Base-by-base conservation (phyloP, 305 asterid genomes). In the Fraxinus baroniana region DNA sequence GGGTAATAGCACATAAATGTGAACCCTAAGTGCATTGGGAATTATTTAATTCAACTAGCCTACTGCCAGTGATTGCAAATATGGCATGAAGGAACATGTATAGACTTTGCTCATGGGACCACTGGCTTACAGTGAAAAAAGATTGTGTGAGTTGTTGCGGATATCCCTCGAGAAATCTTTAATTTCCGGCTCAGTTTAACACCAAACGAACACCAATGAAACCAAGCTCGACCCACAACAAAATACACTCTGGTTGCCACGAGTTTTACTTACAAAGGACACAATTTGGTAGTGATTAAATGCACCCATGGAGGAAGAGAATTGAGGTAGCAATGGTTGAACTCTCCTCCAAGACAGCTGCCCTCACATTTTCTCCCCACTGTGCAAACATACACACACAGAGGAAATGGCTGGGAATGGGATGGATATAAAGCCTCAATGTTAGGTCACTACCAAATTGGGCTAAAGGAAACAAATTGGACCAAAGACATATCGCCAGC, bases 1-100 rank as follows among this genome's bases (percentile, higher is more conserved):
- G 62, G 52, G 76, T 60, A 12, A 30, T 80, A 71, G 37, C 80
- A 7, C 70, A 60, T 20, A 60, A 60, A 78, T 80, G 41, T 80
- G 60, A 18, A 37, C 68, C 36, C 71, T 62, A 1, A 62, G 13
- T 22, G 22, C 20, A 62, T 22, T 20, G 32, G 71, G 71, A 22
- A 20, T 62, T 22, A 8, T 62, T 8, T 22, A 62, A 62, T 62
- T 62, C 71, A 62, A 62, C 32, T 62, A 22, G 71, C 32, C 70
- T 20, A 20, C 70, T 20, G 70, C 70, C 30, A 60, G 15, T 7
- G 13, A 20, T 60, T 55, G 26, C 15, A 3, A 8, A 20, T 7
- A 30, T 20, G 15, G 32, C 32, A 62, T 20, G 71, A 22, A 62
- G 71, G 32, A 8, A 62, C 24, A 8, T 57, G 24, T 20, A 18